Conservation (phyloP, 2,329 filamentous ascomycete species). For the Cephalotrichum gorgonifer region DNA sequence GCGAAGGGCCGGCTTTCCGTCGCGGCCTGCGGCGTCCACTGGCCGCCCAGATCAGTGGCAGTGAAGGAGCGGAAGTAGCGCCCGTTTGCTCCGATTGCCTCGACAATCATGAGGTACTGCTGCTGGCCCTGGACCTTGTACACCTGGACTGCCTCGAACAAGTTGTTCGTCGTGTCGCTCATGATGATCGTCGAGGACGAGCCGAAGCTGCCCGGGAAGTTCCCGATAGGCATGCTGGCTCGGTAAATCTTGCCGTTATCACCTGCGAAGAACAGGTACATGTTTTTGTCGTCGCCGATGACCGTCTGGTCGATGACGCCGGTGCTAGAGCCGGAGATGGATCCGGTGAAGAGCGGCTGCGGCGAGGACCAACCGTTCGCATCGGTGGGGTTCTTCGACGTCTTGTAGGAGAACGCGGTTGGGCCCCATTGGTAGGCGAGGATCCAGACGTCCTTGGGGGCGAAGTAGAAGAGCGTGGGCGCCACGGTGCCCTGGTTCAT, state of each 20-base stretch:
- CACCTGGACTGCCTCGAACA: constrained; percentile 59
- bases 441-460: constrained; percentile 52
- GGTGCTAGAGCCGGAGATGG: constrained; percentile 37
- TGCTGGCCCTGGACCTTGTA: constrained; percentile 46
- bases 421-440: constrained; percentile 56
- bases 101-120: constrained; percentile 59
- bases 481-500: constrained; percentile 41
- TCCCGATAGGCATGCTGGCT: constrained; percentile 48
- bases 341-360: constrained; percentile 46
- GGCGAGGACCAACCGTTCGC: constrained; percentile 44
- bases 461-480: constrained; percentile 53
- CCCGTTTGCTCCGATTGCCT: constrained; percentile 44
- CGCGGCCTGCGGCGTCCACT: constrained; percentile 47
- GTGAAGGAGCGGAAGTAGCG: constrained; percentile 61
- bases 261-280: constrained; percentile 59
- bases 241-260: constrained; percentile 60
- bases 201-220: constrained; percentile 53
- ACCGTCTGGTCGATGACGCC: constrained; percentile 53
- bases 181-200: constrained; percentile 35
- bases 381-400: constrained; percentile 46
- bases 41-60: constrained; percentile 39
- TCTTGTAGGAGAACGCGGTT: constrained; percentile 48
- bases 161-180: constrained; percentile 41
- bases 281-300: constrained; percentile 49
- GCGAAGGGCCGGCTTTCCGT: constrained; percentile 51